phyloP scores from a whole-genome alignment of 768 basidiomycete genomes.

The Crepidotus variabilis region DNA sequence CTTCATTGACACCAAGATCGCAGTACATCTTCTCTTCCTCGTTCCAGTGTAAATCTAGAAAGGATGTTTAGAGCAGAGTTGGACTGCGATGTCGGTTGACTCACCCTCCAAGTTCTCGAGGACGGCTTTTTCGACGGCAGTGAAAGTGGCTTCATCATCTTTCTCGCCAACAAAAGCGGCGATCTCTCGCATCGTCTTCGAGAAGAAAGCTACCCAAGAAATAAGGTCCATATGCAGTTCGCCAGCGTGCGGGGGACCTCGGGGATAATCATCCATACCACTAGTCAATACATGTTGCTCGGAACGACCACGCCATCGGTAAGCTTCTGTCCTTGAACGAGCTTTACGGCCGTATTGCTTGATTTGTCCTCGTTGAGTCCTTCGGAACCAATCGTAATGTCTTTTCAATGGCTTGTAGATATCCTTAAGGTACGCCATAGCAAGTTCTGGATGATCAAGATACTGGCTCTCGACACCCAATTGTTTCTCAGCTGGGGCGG shows the following conservation, averaged over 20 bases:
- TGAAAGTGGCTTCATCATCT: conserved; percentile 80
- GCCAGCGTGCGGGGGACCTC: conserved; percentile 84
- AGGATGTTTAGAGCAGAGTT: neutral
- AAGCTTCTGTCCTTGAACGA: conserved; percentile 85
- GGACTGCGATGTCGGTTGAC: conserved; percentile 5
- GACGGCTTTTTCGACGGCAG: conserved; percentile 75
- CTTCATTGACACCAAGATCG: conserved; percentile 78
- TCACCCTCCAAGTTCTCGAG: conserved; percentile 82
- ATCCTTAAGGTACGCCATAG: conserved; percentile 64
- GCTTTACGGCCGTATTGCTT: conserved; percentile 84
- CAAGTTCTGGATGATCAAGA: conserved; percentile 57
- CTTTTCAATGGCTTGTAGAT: conserved; percentile 83
- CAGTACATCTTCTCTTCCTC: conserved; percentile 91
- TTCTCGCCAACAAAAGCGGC: conserved; percentile 80
- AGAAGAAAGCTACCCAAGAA: conserved; percentile 96
- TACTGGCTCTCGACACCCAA: conserved; percentile 33
- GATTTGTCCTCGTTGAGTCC: conserved; percentile 91
- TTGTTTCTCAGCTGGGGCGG: conserved; percentile 4
- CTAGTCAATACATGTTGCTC: conserved; percentile 86
- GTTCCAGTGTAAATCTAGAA: conserved; percentile 87
- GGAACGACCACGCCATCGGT: conserved; percentile 92
- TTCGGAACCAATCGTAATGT: conserved; percentile 96
- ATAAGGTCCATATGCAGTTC: conserved; percentile 93
- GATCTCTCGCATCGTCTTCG: conserved; percentile 88
- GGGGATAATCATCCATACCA: conserved; percentile 96